Conservation (phyloP, 208 protist genomes). For the Trypanosoma conorhini region DNA sequence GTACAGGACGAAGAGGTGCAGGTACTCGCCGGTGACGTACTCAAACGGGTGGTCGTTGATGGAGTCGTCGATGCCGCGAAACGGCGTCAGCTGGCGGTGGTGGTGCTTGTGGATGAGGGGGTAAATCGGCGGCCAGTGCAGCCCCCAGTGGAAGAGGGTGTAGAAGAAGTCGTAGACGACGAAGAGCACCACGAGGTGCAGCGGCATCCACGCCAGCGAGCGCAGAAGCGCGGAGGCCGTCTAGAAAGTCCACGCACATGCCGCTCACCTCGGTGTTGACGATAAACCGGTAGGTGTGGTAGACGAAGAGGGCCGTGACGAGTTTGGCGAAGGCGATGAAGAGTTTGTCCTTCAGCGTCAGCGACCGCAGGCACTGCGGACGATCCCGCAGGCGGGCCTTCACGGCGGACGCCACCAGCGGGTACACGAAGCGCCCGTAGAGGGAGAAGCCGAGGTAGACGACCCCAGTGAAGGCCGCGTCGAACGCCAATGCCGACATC, state of each 20-base stretch:
- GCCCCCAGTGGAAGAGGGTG: conserved; percentile 81
- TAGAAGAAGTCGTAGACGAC: conserved; percentile 94
- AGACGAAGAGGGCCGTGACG: conserved; percentile 64
- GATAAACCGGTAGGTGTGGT: conserved; percentile 58
- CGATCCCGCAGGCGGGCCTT: conserved; percentile 42
- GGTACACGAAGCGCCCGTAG: conserved; percentile 58
- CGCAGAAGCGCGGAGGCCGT: conserved; percentile 24
- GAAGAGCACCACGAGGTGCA: conserved; percentile 63
- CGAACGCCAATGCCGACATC: conserved; percentile 6
- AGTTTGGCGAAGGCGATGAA: conserved; percentile 61
- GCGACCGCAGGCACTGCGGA: conserved; percentile 41
- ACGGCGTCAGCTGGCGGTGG: conserved; percentile 88
- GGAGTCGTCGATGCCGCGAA: conserved; percentile 88
- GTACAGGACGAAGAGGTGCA: conserved; percentile 81
- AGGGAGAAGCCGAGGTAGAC: conserved; percentile 66
- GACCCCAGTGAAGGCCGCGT: conserved; percentile 37
- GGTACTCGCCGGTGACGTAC: conserved; percentile 89
- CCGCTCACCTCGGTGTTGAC: conserved; percentile 44
- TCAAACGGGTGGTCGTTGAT: conserved; percentile 93
- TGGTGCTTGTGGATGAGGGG: conserved; percentile 91
- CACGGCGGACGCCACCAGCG: conserved; percentile 37
- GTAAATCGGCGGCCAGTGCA: conserved; percentile 88
- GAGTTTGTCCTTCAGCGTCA: conserved; percentile 52
- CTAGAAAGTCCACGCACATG: conserved; percentile 43
- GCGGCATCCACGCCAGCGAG: conserved; percentile 52